Percentiles rank a stretch among this genome's conserved stretches.
Evolutionary conservation across 495 filamentous ascomycete species (phyloP).

Genomic region (Rhypophila decipiens): DNA sequence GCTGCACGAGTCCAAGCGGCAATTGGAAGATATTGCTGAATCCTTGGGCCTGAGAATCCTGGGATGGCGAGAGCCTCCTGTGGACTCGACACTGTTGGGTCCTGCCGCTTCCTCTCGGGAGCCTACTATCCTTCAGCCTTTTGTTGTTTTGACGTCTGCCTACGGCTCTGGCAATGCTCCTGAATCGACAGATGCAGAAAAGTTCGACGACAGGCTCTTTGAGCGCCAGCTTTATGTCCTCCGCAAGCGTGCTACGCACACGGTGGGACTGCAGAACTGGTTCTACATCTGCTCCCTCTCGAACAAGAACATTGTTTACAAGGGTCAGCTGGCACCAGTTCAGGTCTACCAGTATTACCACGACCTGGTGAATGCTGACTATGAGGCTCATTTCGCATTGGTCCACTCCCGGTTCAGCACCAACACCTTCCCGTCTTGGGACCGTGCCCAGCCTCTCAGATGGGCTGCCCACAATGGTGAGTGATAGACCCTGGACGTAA

Average conservation of each 20-base stretch:
- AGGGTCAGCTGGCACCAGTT: constrained; percentile 90
- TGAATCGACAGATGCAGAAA: constrained; percentile 65
- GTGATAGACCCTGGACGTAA: constrained; percentile 16
- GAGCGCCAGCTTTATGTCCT: constrained; percentile 92
- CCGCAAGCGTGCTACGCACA: constrained; percentile 89
- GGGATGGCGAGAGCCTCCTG: constrained; percentile 94
- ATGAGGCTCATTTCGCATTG: constrained; percentile 94
- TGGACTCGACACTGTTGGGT: constrained; percentile 86
- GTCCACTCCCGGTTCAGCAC: constrained; percentile 98
- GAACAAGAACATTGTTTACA: constrained; percentile 99
- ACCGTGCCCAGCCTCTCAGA: constrained; percentile 91
- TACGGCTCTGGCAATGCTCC: constrained; percentile 86
- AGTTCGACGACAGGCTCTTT: constrained; percentile 80
- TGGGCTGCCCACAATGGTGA: constrained; percentile 98
- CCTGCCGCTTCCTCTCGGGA: constrained; percentile 91
- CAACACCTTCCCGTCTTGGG: constrained; percentile 99
- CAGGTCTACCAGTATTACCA: constrained; percentile 99
- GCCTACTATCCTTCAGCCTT: constrained; percentile 91
- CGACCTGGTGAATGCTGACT: constrained; percentile 94
- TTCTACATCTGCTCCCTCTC: constrained; percentile 98
- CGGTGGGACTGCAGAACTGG: constrained; percentile 95
- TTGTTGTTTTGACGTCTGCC: constrained; percentile 79
- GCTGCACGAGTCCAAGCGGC: constrained; percentile 76
- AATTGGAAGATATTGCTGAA: constrained; percentile 88
- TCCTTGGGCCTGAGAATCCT: constrained; percentile 82